Conservation (phyloP, 495 filamentous ascomycete genomes). For the Thozetella sp. region DNA sequence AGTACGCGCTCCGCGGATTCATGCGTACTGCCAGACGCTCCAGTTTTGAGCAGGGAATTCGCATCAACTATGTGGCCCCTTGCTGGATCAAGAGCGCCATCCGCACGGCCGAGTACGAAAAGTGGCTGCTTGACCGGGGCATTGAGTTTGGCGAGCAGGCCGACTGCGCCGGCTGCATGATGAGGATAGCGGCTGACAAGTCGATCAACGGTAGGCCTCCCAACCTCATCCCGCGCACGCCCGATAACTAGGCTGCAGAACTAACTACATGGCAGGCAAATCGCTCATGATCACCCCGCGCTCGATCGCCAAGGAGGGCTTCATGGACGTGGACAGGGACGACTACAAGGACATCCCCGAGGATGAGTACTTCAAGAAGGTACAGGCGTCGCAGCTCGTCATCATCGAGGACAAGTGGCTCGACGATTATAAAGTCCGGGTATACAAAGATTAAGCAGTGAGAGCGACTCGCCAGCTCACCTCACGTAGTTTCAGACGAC, state of each 20-base stretch:
- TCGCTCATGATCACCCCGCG: constrained; percentile 16
- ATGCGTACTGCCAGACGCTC: constrained; percentile 25
- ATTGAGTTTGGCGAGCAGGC: constrained; percentile 30
- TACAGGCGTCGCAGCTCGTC: constrained; percentile 8
- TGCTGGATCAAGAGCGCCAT: constrained; percentile 29
- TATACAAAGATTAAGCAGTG: constrained; percentile 15
- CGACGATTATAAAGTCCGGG: constrained; percentile 17
- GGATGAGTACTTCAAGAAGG: constrained; percentile 11
- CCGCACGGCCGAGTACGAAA: constrained; percentile 18
- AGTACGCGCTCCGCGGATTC: constrained; percentile 35
- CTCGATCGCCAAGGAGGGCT: constrained; percentile 12
- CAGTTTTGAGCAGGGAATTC: constrained; percentile 31
- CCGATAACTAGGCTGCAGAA: neutral
- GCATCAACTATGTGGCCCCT: constrained; percentile 34
- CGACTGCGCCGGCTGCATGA: constrained; percentile 27
- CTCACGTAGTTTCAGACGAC: too few relatives aligned
- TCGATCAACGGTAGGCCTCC: constrained; percentile 26
- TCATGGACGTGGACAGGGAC: constrained; percentile 14
- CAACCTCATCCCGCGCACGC: neutral
- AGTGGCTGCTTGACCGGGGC: constrained; percentile 22
- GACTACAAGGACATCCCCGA: constrained; percentile 12
- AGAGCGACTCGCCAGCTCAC: too few relatives aligned
- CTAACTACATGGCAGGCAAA: constrained; percentile 2
- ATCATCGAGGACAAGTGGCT: constrained; percentile 19
- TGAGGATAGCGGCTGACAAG: constrained; percentile 30